Base-by-base conservation (phyloP, 352 stramenopile species). In the Globisporangium apiculatum region DNA sequence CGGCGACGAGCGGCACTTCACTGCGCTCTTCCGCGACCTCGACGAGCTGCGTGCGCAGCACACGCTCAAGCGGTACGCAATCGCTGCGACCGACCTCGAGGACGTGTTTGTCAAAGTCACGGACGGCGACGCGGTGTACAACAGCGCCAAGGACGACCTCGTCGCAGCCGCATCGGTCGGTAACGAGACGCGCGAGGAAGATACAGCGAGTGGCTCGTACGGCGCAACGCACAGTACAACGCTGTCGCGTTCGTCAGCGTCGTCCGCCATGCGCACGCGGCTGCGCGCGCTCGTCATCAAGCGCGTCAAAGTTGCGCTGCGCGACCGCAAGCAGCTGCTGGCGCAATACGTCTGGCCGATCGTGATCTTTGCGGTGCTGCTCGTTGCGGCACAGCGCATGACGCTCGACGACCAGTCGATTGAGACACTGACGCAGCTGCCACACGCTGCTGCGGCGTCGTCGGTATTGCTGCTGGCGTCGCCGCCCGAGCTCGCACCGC, bases 331-430 rank as follows among this genome's bases (percentile, higher is more conserved):
- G 56, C n/a, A 69, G 67, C 0, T 73, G 68, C 48, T 73, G 68
- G 92, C 92, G 12, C 98, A 96, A 36, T 98, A 90, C 62, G 51
- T 94, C 12, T 98, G 90, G 81, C 93, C 98, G 60, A 64, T 96
- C 48, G 51, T 90, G 9, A 90, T 87, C 17, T 98, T 98, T 72
- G 57, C 95, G 45, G 66, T 97, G 1, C 74, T 80, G 18, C 70
- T 71, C 47, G 55, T 57, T 0, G 65, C 68, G 12, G 74, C 69
- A 5, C 62, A 86, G 37, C 63, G 79, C 37, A 43, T 87, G 24
- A 55, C 69, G 4, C 61, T 58, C 7, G 60, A 57, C 12, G 57
- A 61, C 43, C 66, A 69, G 14, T 68, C 58, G 5, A 72, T 83
- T 37, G 74, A 89, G 51, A 74, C 62, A 5, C 24, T 89, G 24